These are phyloP conservation scores for Fremontodendron californicum DNA, from an alignment of 345 rosid species.

Conservation along the genomic window DNA sequence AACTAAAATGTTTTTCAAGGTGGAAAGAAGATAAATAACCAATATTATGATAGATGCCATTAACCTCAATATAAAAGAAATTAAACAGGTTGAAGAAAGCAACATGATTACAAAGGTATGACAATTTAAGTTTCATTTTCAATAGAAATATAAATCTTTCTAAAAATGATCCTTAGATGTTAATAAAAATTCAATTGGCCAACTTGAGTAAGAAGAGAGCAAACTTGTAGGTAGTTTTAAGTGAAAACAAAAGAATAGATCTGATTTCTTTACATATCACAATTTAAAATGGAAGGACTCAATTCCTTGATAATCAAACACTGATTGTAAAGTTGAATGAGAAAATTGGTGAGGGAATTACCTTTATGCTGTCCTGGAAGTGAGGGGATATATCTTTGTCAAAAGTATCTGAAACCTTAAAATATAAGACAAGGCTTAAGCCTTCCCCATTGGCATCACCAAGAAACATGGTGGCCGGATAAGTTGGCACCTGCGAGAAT, in stretches of 20 bases:
- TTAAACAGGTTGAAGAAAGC: not conserved
- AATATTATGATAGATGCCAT: not conserved
- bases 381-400: slow-evolving; percentile 64
- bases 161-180: too few species aligned
- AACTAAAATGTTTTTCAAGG: not conserved
- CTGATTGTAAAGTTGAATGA: not conserved
- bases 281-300: too few species aligned
- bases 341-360: slow-evolving; percentile 17
- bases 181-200: too few species aligned
- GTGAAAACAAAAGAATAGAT: too few species aligned
- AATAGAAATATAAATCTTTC: too few species aligned
- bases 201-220: too few species aligned
- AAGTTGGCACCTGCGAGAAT: slow-evolving; percentile 70
- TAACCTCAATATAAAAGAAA: too few species aligned
- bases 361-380: slow-evolving; percentile 71
- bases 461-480: slow-evolving; percentile 87
- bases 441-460: slow-evolving; percentile 94
- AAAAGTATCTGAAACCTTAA: slow-evolving; percentile 59
- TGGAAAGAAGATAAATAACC: not conserved
- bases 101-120: too few species aligned
- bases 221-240: too few species aligned
- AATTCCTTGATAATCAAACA: too few species aligned
- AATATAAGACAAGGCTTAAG: slow-evolving; percentile 85
- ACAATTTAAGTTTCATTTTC: too few species aligned
- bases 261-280: too few species aligned